Conservation (phyloP, 495 filamentous ascomycete genomes). For the Umbilicaria muhlenbergii region DNA sequence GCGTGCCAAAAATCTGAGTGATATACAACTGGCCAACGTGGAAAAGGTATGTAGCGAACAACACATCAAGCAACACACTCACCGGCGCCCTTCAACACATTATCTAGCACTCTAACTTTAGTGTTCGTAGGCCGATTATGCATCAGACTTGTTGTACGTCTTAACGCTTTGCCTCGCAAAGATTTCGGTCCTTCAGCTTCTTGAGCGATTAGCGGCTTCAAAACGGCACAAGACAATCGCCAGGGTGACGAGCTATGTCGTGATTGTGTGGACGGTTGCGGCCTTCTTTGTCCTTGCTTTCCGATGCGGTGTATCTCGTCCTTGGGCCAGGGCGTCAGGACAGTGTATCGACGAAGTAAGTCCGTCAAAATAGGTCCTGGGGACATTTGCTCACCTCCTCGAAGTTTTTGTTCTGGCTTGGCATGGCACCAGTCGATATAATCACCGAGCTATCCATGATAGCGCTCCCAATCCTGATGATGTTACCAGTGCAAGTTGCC, state of each 20-base stretch:
- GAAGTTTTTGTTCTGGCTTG: constrained; percentile 30
- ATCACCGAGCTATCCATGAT: constrained; percentile 36
- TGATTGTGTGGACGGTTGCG: constrained; percentile 21
- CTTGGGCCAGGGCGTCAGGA: background rate
- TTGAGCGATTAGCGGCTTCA: constrained; percentile 24
- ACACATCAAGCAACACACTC: background rate
- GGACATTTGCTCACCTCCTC: constrained; percentile 12
- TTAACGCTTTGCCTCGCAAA: constrained; percentile 6
- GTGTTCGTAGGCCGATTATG: background rate
- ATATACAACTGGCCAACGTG: background rate
- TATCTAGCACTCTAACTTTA: no score
- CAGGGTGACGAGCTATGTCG: constrained; percentile 18
- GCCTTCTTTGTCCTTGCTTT: constrained; percentile 27
- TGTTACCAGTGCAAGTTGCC: constrained; percentile 22
- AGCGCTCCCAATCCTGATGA: constrained; percentile 24
- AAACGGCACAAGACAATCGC: constrained; percentile 17
- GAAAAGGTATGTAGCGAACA: constrained; percentile 4
- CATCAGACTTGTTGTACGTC: constrained; percentile 6
- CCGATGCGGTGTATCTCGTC: constrained; percentile 27
- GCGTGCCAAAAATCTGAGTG: background rate
- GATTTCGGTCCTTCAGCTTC: constrained; percentile 21
- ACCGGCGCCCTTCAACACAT: background rate
- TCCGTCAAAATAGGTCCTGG: no score
- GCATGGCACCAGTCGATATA: constrained; percentile 34
- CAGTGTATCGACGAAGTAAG: constrained; percentile 3